Base-by-base conservation (phyloP, 2,329 filamentous ascomycete genomes). In the Xylariaceae sp. region DNA sequence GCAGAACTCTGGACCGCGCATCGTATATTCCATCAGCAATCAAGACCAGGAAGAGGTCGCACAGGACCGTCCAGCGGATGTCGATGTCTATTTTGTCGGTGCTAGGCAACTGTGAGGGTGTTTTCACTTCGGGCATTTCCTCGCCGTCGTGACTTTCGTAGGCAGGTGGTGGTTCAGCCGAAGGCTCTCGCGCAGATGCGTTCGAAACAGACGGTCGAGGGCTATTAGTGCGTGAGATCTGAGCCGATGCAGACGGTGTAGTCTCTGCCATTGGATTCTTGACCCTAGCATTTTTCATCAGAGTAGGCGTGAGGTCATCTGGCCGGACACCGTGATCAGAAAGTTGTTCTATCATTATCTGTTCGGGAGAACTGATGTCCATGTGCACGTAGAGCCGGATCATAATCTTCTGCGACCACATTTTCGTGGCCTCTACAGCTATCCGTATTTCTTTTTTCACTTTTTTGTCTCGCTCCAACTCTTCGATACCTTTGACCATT, bases 401-500 rank as follows among this genome's bases (percentile, higher is more conserved):
- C 91, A 99, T 99, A 80, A 96, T 95, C 73, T 95, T 95, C 68
- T 99, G 94, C 49, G 88, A 85, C 92, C 92, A 99, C 87, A 96
- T 96, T 68, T 87, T 87, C 73, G 89, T 86, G 33, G 85, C 81
- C 67, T 96, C 94, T 11, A 83, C 73, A 0, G 87, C 82, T 53
- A 86, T 72, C 30, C 81, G 77, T 11, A 90, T 67, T 39, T 83
- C 74, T 67, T 92, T 96, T 69, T 86, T 94, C 1, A 82, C 79
- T 39, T 76, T 80, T 61, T 78, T 89, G 2, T 78, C 83, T 27
- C 58, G 54, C 52, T 83, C 79, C 36, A 91, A 66, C 11, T 70
- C 68, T 49, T 89, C 82, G 47, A 85, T 66, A 31, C 88, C 84
- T 54, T 81, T 81, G 45, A 85, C 75, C 85, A 99, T 89, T 52